phyloP scores from a whole-genome alignment of 768 basidiomycete species.

The Thelephora ganbajun region DNA sequence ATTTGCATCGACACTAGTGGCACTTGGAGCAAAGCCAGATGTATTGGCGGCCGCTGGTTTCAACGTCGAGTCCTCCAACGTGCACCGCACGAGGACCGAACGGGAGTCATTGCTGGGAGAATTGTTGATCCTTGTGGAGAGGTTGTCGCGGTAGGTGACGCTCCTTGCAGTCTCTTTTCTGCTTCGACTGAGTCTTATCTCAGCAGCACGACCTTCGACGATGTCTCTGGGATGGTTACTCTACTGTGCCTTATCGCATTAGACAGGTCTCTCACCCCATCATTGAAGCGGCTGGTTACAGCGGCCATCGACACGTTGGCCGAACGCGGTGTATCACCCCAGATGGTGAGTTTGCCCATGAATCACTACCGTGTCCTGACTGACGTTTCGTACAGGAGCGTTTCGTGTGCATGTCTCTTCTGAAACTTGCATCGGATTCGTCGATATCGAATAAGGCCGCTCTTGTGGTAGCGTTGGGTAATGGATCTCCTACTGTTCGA shows the following conservation, averaged over 20 bases:
- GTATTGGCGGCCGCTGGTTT: conserved; percentile 24
- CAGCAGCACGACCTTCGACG: conserved; percentile 25
- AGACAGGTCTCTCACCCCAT: conserved; percentile 32
- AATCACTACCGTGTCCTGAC: background rate
- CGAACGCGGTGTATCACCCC: conserved; percentile 17
- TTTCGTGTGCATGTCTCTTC: conserved; percentile 29
- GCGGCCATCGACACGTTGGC: conserved; percentile 34
- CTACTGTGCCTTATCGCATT: conserved; percentile 40
- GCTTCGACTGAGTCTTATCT: conserved; percentile 1
- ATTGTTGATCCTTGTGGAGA: conserved; percentile 26
- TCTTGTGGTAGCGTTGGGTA: conserved; percentile 35
- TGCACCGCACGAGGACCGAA: conserved; percentile 7
- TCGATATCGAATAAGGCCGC: conserved; percentile 35
- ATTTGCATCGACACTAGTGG: conserved; percentile 18
- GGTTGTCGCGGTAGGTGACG: conserved; percentile 31
- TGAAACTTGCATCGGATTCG: conserved; percentile 25
- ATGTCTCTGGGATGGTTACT: conserved; percentile 34
- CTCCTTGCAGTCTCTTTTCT: background rate
- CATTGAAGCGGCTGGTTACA: conserved; percentile 32
- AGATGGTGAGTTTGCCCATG: conserved; percentile 13
- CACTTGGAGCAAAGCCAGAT: conserved; percentile 29
- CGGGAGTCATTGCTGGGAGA: conserved; percentile 25
- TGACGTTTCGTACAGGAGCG: conserved; percentile 25
- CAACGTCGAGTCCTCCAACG: conserved; percentile 6
- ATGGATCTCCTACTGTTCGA: conserved; percentile 32